Evolutionary conservation across 345 rosid species (phyloP), one percentile per base, ranked within the genome.

Genomic region (Excoecaria cochinchinensis): DNA sequence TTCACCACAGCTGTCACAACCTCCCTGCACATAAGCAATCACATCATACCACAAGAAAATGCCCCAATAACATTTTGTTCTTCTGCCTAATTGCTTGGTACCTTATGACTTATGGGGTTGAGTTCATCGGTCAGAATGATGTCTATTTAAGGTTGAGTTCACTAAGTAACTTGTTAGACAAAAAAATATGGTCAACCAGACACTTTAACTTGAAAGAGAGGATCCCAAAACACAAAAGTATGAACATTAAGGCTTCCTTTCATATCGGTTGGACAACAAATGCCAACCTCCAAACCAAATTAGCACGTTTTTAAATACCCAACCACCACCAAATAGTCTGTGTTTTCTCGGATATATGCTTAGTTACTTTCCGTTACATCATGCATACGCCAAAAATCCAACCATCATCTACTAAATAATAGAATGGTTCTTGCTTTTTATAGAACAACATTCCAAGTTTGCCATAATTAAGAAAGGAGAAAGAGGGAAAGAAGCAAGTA

Each of bases 1-100:
- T 86, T 84, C 69, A 89, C 53, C 38, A 73, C 72, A 48, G 85
- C 59, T 72, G 83, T 73, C 44, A 78, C 82, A 76, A 90, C 76
- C 86, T 88, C 90, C 72, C 98, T 94, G 87, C 89, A 79, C 22
- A 57, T 6, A 17, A 70, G 5, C 48, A 44, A 44, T 44, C 48
- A 44, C 48, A 44, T 44, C 9, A 44, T 44, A 44, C 8, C 1
- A 44, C 1, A 44, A 44, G 10, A 10, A 44, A 6, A 44, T 4
- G 48, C 48, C 48, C 4, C 48, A 44, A 6, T 8, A 44, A 6
- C 1, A 44, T 1, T 3, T 44, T 44, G 5, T 44, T 44, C 48
- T 44, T 44, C 7, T 44, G 10, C 10, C 48, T 44, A 44, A 44
- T 44, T 5, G 48, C 8, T 44, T 1, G 48, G 10, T 44, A 44